These are phyloP conservation scores for Ilex paraguariensis DNA, from an alignment of 305 asterid genomes.

Conservation along the genomic window DNA sequence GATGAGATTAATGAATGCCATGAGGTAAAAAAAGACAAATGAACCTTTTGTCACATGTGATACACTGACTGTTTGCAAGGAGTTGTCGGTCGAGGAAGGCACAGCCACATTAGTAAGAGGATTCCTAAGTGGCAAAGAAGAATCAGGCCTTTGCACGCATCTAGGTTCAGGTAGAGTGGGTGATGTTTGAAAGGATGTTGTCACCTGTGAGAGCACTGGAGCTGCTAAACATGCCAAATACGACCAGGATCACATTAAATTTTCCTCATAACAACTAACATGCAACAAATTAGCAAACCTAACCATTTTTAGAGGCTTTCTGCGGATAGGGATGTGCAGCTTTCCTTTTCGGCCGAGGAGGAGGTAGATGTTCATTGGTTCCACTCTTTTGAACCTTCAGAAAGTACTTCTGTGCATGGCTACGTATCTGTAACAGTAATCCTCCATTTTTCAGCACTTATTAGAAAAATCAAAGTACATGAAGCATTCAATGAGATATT, in stretches of 20 bases:
- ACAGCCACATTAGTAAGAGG: constrained; percentile 36
- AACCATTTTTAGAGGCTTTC: neutral
- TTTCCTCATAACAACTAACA: neutral
- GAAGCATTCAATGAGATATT: neutral
- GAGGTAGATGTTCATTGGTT: constrained; percentile 1
- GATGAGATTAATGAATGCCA: neutral
- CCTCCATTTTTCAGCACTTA: too few relatives aligned
- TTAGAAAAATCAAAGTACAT: too few relatives aligned
- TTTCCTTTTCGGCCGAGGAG: neutral
- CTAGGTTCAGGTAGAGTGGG: constrained; percentile 48
- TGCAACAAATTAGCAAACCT: neutral
- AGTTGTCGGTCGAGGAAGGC: constrained; percentile 59
- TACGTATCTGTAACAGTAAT: too few relatives aligned
- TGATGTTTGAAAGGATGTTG: constrained; percentile 42
- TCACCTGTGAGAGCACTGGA: constrained; percentile 45
- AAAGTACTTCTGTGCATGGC: neutral
- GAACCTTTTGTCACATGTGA: constrained; percentile 46
- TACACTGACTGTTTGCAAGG: constrained; percentile 27
- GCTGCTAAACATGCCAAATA: constrained; percentile 35
- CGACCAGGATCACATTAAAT: constrained; percentile 6
- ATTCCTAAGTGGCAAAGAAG: constrained; percentile 32
- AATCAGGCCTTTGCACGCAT: constrained; percentile 32
- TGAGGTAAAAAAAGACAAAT: constrained; percentile 3
- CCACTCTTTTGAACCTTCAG: neutral
- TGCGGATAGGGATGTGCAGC: neutral